phyloP scores from a whole-genome alignment of 139 green algal species.

The Ettlia oleoabundans region DNA sequence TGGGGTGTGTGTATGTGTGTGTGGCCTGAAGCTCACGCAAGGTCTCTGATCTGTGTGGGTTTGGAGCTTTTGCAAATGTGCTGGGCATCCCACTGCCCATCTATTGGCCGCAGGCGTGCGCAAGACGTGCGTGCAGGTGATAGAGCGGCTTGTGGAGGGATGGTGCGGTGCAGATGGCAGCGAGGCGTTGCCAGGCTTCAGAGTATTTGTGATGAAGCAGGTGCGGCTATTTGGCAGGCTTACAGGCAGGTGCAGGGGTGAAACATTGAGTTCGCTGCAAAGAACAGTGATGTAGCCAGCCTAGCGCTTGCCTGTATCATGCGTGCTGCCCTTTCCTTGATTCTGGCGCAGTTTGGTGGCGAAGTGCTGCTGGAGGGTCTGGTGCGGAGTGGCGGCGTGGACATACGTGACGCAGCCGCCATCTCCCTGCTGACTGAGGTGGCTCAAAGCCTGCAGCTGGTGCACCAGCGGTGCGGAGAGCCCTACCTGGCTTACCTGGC shows the following conservation, averaged over 20 bases:
- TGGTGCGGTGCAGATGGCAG: conserved; percentile 48
- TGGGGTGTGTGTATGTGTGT: too few species aligned
- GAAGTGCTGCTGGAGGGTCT: conserved; percentile 66
- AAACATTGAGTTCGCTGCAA: too few species aligned
- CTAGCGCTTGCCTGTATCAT: too few species aligned
- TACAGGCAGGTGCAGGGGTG: neutral
- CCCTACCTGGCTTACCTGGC: conserved; percentile 62
- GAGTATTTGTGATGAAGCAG: conserved; percentile 62
- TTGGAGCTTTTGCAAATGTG: too few species aligned
- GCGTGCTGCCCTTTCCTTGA: neutral
- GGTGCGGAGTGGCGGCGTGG: conserved; percentile 44
- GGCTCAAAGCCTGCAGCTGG: conserved; percentile 61
- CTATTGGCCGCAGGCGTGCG: conserved; percentile 8
- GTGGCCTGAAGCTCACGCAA: too few species aligned
- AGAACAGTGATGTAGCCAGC: too few species aligned
- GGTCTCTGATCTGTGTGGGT: too few species aligned
- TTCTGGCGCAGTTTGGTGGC: conserved; percentile 58
- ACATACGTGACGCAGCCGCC: conserved; percentile 69
- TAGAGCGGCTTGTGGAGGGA: conserved; percentile 57
- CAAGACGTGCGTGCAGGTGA: conserved; percentile 50
- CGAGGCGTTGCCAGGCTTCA: conserved; percentile 62
- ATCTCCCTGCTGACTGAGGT: conserved; percentile 71
- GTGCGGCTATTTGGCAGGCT: conserved; percentile 5
- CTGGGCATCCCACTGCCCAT: too few species aligned
- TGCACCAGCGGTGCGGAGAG: conserved; percentile 57